Conservation (phyloP, 2,329 filamentous ascomycete genomes). For the Monilinia fructigena region DNA sequence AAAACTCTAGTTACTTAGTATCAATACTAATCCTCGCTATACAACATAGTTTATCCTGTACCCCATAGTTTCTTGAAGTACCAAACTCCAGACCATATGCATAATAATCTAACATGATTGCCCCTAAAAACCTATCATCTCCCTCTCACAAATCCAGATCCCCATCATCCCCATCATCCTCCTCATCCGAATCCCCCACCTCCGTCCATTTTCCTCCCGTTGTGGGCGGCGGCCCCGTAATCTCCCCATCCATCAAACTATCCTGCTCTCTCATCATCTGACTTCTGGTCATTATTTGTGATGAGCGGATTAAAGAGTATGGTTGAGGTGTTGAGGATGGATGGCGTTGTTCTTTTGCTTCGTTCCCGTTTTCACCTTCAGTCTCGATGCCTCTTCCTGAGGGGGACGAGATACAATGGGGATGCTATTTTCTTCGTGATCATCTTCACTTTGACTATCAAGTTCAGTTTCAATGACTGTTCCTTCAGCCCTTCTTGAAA, state of each 20-base stretch:
- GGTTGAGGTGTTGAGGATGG: conserved; percentile 3
- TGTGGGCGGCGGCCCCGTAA: conserved; percentile 6
- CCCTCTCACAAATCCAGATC: neutral
- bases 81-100: neutral
- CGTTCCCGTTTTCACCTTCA: neutral
- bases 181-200: conserved; percentile 6
- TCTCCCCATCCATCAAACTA: conserved; percentile 19
- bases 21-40: too few relatives aligned
- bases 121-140: neutral
- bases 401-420: neutral
- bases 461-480: neutral
- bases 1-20: too few relatives aligned
- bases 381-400: neutral
- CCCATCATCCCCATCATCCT: neutral
- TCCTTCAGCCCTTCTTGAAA: neutral
- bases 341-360: neutral
- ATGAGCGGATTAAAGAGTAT: conserved; percentile 14
- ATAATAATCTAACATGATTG: neutral
- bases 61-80: too few relatives aligned
- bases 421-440: neutral
- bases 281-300: conserved; percentile 14
- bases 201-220: neutral
- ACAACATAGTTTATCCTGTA: too few relatives aligned
- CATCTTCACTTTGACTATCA: conserved; percentile 1
- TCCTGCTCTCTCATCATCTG: conserved; percentile 20